phyloP scores from a whole-genome alignment of 2,329 filamentous ascomycete genomes.

The Byssoonygena ceratinophila region DNA sequence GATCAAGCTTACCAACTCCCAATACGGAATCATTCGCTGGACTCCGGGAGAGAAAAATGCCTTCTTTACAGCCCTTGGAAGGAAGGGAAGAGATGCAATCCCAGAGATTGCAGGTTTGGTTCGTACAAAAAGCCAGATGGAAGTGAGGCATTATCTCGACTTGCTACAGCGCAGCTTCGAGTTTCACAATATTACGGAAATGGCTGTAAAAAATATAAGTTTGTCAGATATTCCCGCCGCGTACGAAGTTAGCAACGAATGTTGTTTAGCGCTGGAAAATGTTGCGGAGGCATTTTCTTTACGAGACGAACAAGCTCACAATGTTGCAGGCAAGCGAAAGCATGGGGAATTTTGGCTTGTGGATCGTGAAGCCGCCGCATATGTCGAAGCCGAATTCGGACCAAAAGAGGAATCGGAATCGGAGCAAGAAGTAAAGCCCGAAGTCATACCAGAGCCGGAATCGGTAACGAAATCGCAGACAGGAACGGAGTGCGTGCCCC shows the following conservation, averaged over 20 bases:
- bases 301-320: constrained; percentile 55
- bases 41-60: constrained; percentile 56
- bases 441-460: not conserved
- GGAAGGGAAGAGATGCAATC: constrained; percentile 54
- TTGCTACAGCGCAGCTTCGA: constrained; percentile 47
- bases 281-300: constrained; percentile 56
- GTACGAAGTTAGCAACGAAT: constrained; percentile 57
- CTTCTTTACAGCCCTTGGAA: constrained; percentile 57
- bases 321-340: constrained; percentile 47
- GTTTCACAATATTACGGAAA: constrained; percentile 30
- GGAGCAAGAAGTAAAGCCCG: constrained; percentile 14
- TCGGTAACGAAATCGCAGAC: not conserved
- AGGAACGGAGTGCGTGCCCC: not conserved
- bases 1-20: constrained; percentile 36
- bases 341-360: constrained; percentile 61
- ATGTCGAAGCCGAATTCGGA: constrained; percentile 23
- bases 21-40: constrained; percentile 64
- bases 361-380: constrained; percentile 27
- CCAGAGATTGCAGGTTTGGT: constrained; percentile 53
- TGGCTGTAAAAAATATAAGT: constrained; percentile 32
- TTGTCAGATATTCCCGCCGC: constrained; percentile 58
- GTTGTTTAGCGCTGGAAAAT: constrained; percentile 55
- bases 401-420: constrained; percentile 24
- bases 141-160: constrained; percentile 60
- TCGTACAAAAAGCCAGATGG: constrained; percentile 60